Conservation (phyloP, 1,139 yeast genomes). For the Kluyveromyces sp. region DNA sequence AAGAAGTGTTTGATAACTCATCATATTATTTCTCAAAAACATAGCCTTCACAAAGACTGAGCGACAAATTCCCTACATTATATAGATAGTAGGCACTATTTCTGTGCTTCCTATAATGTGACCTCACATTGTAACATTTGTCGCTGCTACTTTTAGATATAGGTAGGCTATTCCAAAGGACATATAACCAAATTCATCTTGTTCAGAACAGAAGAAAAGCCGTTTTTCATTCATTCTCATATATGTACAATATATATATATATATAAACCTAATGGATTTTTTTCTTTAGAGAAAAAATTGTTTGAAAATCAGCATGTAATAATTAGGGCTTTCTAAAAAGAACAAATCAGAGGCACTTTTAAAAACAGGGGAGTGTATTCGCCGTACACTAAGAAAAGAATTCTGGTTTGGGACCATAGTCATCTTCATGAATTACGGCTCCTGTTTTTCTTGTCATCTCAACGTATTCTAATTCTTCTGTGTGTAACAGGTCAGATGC, state of each 20-base stretch:
- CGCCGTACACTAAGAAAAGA: conserved; percentile 13
- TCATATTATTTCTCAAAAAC: conserved; percentile 12
- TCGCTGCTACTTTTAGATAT: not conserved
- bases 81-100: not conserved
- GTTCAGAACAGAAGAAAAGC: no score
- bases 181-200: no score
- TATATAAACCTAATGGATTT: not conserved
- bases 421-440: conserved; percentile 96
- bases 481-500: conserved; percentile 61
- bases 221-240: no score
- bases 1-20: conserved; percentile 24
- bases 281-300: not conserved
- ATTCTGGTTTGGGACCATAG: conserved; percentile 68
- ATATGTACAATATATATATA: no score
- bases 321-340: not conserved
- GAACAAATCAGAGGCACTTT: not conserved
- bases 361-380: no score
- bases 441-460: conserved; percentile 80
- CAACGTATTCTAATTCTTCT: conserved; percentile 73
- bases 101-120: conserved; percentile 1
- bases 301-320: not conserved
- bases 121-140: conserved; percentile 6
- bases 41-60: not conserved
- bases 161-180: no score
- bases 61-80: not conserved